Conservation (phyloP, 2,329 filamentous ascomycete species). For the Colletotrichum sublineola region DNA sequence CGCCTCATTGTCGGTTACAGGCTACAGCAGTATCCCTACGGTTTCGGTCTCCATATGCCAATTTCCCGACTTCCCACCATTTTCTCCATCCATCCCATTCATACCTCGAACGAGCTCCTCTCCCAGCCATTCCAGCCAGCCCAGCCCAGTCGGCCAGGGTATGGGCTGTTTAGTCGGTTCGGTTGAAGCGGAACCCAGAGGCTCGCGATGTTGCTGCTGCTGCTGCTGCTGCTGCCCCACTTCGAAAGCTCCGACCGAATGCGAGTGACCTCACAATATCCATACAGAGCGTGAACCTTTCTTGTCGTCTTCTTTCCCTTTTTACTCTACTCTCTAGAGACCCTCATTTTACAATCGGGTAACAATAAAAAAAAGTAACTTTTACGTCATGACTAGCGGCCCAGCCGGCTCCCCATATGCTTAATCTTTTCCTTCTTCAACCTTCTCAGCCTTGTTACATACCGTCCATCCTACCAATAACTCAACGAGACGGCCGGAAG, state of each 20-base stretch:
- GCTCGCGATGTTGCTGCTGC: neutral
- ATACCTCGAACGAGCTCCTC: neutral
- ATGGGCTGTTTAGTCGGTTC: neutral
- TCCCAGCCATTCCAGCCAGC: neutral
- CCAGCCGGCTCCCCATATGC: neutral
- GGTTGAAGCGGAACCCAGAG: neutral
- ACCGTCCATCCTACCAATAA: neutral
- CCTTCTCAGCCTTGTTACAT: conserved; percentile 1
- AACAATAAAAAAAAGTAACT: neutral
- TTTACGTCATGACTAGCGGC: neutral
- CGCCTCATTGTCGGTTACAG: neutral
- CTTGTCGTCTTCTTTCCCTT: neutral
- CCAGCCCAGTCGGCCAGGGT: neutral
- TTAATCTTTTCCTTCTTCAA: conserved; percentile 1
- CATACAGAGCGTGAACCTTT: neutral
- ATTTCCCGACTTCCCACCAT: conserved; percentile 12
- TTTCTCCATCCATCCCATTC: neutral
- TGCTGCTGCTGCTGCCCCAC: neutral
- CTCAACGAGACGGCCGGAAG: neutral
- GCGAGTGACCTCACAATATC: conserved; percentile 1
- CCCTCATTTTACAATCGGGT: neutral
- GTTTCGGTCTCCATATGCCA: conserved; percentile 2
- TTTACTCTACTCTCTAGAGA: neutral
- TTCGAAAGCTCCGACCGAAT: neutral
- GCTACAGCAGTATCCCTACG: neutral